Evolutionary conservation across 2,329 filamentous ascomycete species (phyloP), one percentile per base, ranked within the genome.

Genomic region (Neofusicoccum cordaticola): DNA sequence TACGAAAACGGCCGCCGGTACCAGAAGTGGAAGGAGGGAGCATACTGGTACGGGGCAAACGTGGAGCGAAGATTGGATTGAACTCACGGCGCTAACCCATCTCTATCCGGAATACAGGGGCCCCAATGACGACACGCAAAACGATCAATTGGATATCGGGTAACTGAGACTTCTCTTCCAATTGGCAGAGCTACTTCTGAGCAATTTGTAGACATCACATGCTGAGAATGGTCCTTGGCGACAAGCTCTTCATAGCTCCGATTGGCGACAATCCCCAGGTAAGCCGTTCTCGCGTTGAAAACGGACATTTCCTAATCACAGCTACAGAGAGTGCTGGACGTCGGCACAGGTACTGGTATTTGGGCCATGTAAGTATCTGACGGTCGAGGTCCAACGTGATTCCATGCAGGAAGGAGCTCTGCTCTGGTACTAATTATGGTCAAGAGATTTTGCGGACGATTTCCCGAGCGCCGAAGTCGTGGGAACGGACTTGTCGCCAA

Each of bases 401-500:
- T 22, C 9, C 65, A 62, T 44, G 52, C 48, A 35, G 9, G n/a
- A 51, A 22, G n/a, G 57, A 37, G 12, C 8, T 11, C 15, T n/a
- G 19, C 5, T 2, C 1, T 47, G 69, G 69, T 34, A 15, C 48
- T 63, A n/a, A 63, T 41, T 12, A 15, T 4, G 4, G 22, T 2
- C 22, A 44, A 77, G 77, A 50, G 72, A 73, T 58, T 69, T 75
- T 22, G 71, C 72, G 15, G 72, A 75, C 42, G 70, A 74, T 41
- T 71, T 74, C 62, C 74, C 74, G 2, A 74, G 71, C 12, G 71
- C 74, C 6, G 65, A 68, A n/a, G 72, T 76, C 17, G 78, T 77
- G 4, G 83, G 82, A 44, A 80, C 77, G n/a, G 81, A 83, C 67
- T 76, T 83, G 45, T 81, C 78, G 0, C 81, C 82, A 71, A 60